phyloP scores from a whole-genome alignment of 2,329 filamentous ascomycete genomes.

The Aspergillus costaricaensis region DNA sequence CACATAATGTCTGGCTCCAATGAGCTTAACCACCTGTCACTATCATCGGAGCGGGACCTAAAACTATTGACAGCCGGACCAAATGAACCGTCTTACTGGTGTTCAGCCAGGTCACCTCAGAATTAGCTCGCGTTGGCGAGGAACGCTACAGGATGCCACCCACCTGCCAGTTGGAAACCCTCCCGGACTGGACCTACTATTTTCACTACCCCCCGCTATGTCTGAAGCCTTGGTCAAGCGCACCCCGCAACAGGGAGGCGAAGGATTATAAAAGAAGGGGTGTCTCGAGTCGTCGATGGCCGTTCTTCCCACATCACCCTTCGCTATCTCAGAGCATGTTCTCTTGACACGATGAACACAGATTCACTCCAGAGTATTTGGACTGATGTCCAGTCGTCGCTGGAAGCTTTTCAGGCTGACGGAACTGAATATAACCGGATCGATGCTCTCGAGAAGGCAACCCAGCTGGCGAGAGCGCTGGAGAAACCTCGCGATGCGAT shows the following conservation, averaged over 20 bases:
- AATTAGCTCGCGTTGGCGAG: not conserved
- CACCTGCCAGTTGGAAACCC: not conserved
- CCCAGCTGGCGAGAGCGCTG: constrained; percentile 19
- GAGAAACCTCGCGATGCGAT: constrained; percentile 24
- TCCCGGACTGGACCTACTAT: not conserved
- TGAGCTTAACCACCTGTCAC: not conserved
- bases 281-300: not conserved
- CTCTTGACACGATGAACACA: constrained; percentile 13
- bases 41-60: not conserved
- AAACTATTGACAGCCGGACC: too few species aligned
- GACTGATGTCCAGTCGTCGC: constrained; percentile 3
- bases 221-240: not conserved
- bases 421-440: constrained; percentile 14
- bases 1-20: not conserved
- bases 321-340: not conserved
- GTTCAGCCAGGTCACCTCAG: too few species aligned
- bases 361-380: constrained; percentile 13
- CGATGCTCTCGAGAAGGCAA: constrained; percentile 20
- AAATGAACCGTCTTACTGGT: too few species aligned
- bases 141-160: not conserved
- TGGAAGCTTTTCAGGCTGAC: constrained; percentile 16
- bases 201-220: too few species aligned
- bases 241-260: not conserved
- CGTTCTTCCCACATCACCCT: not conserved
- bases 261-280: not conserved